phyloP scores from a whole-genome alignment of 345 rosid genomes.

The Xanthoceras sorbifolium region DNA sequence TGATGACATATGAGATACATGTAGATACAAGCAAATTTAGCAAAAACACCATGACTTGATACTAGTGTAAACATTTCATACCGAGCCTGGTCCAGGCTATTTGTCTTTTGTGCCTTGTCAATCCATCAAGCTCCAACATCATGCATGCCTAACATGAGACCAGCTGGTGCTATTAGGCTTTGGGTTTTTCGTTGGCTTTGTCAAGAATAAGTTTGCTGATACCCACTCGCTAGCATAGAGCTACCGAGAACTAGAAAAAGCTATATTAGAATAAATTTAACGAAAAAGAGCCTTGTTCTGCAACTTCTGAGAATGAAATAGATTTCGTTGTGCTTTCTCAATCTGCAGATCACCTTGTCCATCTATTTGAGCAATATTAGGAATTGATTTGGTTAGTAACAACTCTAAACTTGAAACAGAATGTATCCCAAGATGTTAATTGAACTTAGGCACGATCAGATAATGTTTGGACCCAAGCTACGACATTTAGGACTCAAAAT shows the following conservation, averaged over 20 bases:
- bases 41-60: not conserved
- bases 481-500: not conserved
- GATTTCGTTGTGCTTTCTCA: not conserved
- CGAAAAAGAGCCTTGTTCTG: not conserved
- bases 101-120: not conserved
- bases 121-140: not conserved
- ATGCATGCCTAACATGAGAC: not conserved
- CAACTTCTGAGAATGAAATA: constrained; percentile 6
- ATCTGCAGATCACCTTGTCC: not conserved
- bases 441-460: constrained; percentile 1
- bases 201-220: not conserved
- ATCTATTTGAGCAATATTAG: not conserved
- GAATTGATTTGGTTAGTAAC: not conserved
- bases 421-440: not conserved
- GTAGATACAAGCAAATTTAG: not conserved
- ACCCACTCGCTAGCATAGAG: not conserved
- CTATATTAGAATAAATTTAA: not conserved
- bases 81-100: not conserved
- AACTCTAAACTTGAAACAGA: not conserved
- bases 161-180: not conserved
- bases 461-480: not conserved
- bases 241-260: constrained; percentile 2
- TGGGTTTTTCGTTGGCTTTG: not conserved
- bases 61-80: not conserved
- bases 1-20: not conserved